phyloP scores from a whole-genome alignment of 345 rosid genomes.

The Pistacia integerrima region DNA sequence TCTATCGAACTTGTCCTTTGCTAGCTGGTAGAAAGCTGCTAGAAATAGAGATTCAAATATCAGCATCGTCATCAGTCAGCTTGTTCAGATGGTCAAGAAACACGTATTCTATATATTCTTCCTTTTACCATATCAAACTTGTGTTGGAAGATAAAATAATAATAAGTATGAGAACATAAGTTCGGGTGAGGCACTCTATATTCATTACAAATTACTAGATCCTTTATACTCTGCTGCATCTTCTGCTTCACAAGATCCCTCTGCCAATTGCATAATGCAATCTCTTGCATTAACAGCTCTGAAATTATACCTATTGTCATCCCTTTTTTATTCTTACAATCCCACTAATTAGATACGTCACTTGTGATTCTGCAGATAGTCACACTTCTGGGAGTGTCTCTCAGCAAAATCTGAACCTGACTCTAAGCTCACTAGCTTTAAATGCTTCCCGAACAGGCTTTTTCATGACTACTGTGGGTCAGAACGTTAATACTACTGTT shows the following conservation, averaged over 20 bases:
- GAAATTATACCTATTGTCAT: not conserved
- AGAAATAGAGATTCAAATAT: not conserved
- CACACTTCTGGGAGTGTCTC: conserved; percentile 30
- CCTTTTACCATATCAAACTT: no score
- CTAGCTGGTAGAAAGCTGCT: not conserved
- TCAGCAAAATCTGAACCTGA: conserved; percentile 24
- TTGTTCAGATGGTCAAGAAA: not conserved
- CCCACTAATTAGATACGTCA: not conserved
- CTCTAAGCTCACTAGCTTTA: conserved; percentile 25
- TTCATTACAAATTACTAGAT: no score
- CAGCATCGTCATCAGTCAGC: not conserved
- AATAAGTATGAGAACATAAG: not conserved
- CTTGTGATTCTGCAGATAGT: conserved; percentile 21
- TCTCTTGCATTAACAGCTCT: not conserved
- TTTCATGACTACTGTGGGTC: conserved; percentile 16
- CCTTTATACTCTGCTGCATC: not conserved
- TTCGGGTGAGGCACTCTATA: not conserved
- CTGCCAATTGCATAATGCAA: conserved; percentile 7
- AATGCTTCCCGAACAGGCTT: conserved; percentile 31
- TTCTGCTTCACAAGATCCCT: no score
- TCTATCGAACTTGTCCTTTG: not conserved
- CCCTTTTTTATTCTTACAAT: not conserved
- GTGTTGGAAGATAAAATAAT: not conserved
- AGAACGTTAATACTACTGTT: conserved; percentile 6
- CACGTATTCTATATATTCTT: no score